A percentile compares a stretch with the other conserved stretches of the same genome.
Conservation (phyloP, 306 rosid species). For the Benincasa hispida region DNA sequence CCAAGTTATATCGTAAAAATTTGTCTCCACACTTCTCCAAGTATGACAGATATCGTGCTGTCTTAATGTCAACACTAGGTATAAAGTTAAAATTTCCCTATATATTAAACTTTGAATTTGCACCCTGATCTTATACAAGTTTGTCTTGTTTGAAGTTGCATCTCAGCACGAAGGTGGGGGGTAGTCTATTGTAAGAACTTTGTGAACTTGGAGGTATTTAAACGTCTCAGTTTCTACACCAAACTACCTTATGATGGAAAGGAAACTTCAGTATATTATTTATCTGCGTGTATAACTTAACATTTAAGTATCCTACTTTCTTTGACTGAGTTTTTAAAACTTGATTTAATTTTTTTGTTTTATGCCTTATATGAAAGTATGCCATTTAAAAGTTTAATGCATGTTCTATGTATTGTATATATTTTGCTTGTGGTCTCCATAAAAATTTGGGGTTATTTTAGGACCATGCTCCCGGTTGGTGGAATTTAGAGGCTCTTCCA, state of each 20-base stretch:
- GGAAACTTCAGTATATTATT: not conserved
- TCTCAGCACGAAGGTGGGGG: conserved; percentile 29
- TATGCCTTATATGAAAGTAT: not conserved
- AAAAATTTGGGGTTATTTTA: conserved; percentile 7
- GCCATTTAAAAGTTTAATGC: not conserved
- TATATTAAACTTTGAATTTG: not conserved
- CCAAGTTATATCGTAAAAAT: conserved; percentile 20
- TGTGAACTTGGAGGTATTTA: conserved; percentile 22
- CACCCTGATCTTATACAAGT: not conserved
- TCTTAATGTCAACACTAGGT: conserved; percentile 32
- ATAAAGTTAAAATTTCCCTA: not conserved
- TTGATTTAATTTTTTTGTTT: not conserved
- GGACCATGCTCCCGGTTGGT: conserved; percentile 28
- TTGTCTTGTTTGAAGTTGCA: conserved; percentile 15
- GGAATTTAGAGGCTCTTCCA: conserved; percentile 43
- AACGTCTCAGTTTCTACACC: not conserved
- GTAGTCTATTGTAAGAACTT: conserved; percentile 19
- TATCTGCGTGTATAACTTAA: not conserved
- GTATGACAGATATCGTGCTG: conserved; percentile 12
- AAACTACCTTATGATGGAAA: not conserved
- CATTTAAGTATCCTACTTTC: not conserved
- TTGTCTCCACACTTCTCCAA: conserved; percentile 13
- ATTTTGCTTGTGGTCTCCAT: not conserved
- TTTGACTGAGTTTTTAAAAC: not conserved
- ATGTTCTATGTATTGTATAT: not conserved